Evolutionary conservation across 805 yeast species (phyloP).

Genomic region (Ogataea ganodermae): DNA sequence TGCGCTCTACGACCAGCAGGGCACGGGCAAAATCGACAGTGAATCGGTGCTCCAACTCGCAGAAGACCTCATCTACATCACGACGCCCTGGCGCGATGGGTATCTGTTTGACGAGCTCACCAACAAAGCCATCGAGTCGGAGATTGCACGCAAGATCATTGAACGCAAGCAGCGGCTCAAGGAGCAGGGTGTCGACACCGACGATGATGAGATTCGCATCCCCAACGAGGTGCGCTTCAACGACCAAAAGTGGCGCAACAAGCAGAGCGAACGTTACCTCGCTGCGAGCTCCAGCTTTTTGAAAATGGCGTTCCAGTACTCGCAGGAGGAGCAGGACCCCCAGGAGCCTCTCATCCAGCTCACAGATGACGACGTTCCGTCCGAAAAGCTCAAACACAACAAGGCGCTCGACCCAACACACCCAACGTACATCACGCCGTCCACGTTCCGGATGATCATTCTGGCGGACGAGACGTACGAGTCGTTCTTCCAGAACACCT

Average conservation of each 20-base stretch:
- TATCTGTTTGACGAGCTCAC: constrained; percentile 64
- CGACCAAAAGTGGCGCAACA: constrained; percentile 58
- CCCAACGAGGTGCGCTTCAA: constrained; percentile 66
- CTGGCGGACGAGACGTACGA: constrained; percentile 94
- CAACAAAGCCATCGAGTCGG: constrained; percentile 60
- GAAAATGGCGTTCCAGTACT: constrained; percentile 87
- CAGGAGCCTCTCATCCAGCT: constrained; percentile 45
- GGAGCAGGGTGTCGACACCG: constrained; percentile 33
- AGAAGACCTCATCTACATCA: constrained; percentile 80
- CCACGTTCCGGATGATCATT: constrained; percentile 93
- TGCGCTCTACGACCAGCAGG: constrained; percentile 64
- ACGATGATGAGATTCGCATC: constrained; percentile 44
- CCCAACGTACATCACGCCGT: constrained; percentile 72
- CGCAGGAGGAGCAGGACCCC: constrained; percentile 63
- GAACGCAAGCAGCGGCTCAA: constrained; percentile 38
- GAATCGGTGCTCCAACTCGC: constrained; percentile 83
- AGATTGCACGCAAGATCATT: constrained; percentile 63
- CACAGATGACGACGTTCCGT: constrained; percentile 30
- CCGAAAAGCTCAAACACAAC: constrained; percentile 55
- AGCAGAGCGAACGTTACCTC: constrained; percentile 77
- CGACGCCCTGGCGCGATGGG: constrained; percentile 85
- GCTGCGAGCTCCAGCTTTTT: constrained; percentile 86
- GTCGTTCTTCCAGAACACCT: constrained; percentile 69
- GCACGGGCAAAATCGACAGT: constrained; percentile 63
- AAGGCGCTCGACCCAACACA: constrained; percentile 80